A percentile compares a stretch with the other conserved stretches of the same genome.
Conservation (phyloP, 345 rosid species). For the Rhodamnia rubescens region DNA sequence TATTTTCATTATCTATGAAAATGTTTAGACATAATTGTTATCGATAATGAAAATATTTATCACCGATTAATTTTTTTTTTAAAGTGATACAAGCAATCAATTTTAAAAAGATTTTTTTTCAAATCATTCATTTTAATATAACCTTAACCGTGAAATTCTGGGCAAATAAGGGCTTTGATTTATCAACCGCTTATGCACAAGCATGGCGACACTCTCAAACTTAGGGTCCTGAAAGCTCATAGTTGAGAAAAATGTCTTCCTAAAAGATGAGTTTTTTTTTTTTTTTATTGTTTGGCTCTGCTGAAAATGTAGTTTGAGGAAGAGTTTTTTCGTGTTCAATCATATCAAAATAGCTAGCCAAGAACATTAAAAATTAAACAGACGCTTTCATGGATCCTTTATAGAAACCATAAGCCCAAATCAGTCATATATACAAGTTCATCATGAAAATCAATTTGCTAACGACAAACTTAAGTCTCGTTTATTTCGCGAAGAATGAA, state of each 20-base stretch:
- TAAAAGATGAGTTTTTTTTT: rapidly evolving
- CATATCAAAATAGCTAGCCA: background rate
- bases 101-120: rapidly evolving
- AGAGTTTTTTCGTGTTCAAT: rapidly evolving
- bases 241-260: background rate
- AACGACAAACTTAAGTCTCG: rapidly evolving
- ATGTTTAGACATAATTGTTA: no score
- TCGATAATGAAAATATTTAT: background rate
- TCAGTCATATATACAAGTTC: background rate
- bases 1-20: background rate
- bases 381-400: background rate
- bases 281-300: background rate
- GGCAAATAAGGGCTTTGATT: background rate
- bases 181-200: background rate
- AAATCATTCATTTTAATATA: rapidly evolving
- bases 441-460: background rate
- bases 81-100: rapidly evolving
- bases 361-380: background rate
- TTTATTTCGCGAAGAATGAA: background rate
- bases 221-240: background rate
- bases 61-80: rapidly evolving
- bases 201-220: background rate
- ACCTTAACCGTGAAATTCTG: rapidly evolving
- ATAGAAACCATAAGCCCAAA: background rate
- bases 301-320: background rate